Percentiles rank a stretch among this genome's conserved stretches.
phyloP scores from a whole-genome alignment of 805 yeast species.

The Zygotorulaspora sp. region DNA sequence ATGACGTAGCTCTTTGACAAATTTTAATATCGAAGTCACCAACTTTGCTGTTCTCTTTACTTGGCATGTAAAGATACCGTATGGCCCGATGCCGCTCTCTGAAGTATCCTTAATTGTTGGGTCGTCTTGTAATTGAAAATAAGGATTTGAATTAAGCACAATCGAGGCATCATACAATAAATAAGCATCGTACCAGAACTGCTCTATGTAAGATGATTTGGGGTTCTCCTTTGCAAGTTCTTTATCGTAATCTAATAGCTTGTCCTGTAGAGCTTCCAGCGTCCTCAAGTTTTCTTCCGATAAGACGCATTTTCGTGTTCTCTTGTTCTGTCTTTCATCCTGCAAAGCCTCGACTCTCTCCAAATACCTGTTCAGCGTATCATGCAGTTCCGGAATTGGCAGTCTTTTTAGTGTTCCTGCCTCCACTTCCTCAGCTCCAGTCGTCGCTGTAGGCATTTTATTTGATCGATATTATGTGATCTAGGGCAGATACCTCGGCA shows the following conservation, averaged over 20 bases:
- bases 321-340: constrained; percentile 62
- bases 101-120: constrained; percentile 51
- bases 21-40: constrained; percentile 70
- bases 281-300: constrained; percentile 22
- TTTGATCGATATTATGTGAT: no score
- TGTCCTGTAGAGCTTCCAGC: constrained; percentile 52
- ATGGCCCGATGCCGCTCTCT: constrained; percentile 30
- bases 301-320: constrained; percentile 49
- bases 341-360: constrained; percentile 74
- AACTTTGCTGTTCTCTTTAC: constrained; percentile 77
- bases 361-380: constrained; percentile 63
- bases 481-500: no score
- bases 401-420: constrained; percentile 32
- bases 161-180: constrained; percentile 84
- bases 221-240: constrained; percentile 58
- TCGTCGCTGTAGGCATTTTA: constrained; percentile 6
- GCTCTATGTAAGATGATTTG: constrained; percentile 80
- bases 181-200: constrained; percentile 91
- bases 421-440: background rate
- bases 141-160: constrained; percentile 87
- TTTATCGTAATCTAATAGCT: constrained; percentile 56
- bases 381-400: constrained; percentile 74
- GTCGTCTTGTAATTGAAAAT: constrained; percentile 84
- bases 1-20: constrained; percentile 71
- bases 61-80: constrained; percentile 43